These are phyloP conservation scores for Paulownia fortunei DNA, from an alignment of 257 asterid genomes.

Conservation along the genomic window DNA sequence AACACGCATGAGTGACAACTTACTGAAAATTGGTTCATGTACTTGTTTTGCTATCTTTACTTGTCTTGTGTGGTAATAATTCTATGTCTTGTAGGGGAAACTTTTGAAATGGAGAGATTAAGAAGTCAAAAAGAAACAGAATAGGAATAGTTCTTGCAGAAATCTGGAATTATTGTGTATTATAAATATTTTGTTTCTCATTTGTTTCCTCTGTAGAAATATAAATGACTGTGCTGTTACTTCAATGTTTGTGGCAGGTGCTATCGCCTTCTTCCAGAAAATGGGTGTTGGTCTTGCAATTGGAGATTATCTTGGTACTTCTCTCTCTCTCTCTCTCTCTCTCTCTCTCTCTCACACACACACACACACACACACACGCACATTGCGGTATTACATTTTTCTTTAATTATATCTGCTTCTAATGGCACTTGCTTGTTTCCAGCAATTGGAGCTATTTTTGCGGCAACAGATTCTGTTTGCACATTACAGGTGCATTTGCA, in stretches of 20 bases:
- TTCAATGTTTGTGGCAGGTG: conserved; percentile 57
- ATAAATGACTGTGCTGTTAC: conserved; percentile 13
- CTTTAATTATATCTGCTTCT: conserved; percentile 24
- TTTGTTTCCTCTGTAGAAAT: conserved; percentile 5
- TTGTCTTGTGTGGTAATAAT: conserved; percentile 9
- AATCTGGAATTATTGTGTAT: background rate
- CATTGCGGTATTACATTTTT: background rate
- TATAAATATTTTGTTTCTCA: background rate
- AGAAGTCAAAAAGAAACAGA: background rate
- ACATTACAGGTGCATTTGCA: conserved; percentile 59
- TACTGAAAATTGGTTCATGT: background rate
- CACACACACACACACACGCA: background rate
- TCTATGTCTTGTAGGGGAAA: background rate
- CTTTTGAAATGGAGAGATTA: conserved; percentile 1
- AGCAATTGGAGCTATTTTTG: conserved; percentile 79
- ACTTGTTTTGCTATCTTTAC: background rate
- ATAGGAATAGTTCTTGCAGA: background rate
- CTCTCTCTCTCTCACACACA: background rate
- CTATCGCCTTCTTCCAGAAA: conserved; percentile 59
- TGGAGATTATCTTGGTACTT: conserved; percentile 87
- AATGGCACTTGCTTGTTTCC: conserved; percentile 30
- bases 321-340: conserved; percentile 3
- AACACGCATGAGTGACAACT: conserved; percentile 16
- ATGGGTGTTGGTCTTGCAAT: conserved; percentile 75
- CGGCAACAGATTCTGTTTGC: conserved; percentile 80